phyloP scores from a whole-genome alignment of 208 protist genomes.

The Trypanosoma mega region DNA sequence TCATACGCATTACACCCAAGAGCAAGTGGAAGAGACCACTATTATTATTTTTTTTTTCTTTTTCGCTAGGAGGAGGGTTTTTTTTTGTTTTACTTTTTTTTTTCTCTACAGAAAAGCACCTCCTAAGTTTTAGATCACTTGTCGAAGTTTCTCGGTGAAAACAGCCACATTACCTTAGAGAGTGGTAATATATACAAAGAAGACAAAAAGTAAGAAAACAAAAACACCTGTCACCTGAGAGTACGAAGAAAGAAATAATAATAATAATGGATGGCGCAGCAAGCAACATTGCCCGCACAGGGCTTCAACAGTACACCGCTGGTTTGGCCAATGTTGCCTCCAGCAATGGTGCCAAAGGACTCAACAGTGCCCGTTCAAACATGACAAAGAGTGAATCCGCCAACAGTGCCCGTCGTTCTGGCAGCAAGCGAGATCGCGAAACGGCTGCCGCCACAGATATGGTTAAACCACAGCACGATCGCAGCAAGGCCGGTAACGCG shows the following conservation, averaged over 20 bases:
- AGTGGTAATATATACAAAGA: no score
- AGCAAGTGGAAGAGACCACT: no score
- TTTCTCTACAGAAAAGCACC: not conserved
- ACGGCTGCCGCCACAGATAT: conserved; percentile 53
- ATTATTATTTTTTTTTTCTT: no score
- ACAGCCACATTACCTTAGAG: no score
- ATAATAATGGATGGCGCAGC: conserved; percentile 2
- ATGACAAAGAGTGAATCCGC: conserved; percentile 24
- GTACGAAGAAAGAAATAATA: not conserved
- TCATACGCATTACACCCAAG: no score
- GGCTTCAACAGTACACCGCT: conserved; percentile 17
- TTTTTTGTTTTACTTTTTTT: conserved; percentile 8
- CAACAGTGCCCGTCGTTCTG: conserved; percentile 46
- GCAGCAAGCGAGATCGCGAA: conserved; percentile 79
- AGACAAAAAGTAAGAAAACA: conserved; percentile 20
- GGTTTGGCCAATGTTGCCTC: conserved; percentile 18
- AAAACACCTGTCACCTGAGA: conserved; percentile 26
- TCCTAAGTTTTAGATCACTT: no score
- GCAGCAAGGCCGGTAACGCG: not conserved
- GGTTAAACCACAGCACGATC: conserved; percentile 12
- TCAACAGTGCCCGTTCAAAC: conserved; percentile 18
- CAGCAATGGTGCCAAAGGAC: not conserved
- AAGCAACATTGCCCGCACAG: not conserved
- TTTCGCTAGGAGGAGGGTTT: no score
- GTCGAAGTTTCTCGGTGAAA: no score